Base-by-base conservation (phyloP, 495 filamentous ascomycete genomes). In the Penicillium cosmopolitanum region DNA sequence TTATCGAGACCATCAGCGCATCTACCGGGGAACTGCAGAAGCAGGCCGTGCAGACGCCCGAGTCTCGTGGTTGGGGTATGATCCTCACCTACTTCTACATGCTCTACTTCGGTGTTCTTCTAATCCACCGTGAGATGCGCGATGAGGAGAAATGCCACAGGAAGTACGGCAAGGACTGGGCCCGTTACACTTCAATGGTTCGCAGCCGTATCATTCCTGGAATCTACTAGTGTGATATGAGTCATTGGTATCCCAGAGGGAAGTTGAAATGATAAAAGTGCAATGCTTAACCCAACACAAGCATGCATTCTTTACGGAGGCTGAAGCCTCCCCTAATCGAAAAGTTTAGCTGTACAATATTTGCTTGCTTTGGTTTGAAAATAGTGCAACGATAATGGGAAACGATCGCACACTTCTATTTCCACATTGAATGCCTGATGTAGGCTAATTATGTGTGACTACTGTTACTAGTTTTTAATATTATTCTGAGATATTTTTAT, bases 101-200 rank as follows among this genome's bases (percentile, higher is more conserved):
- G 54, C 57, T 96, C 13, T 98, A 98, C 77, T 98, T 98, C 76
- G 93, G 88, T 1, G 74, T 96, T 25, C 74, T 98, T 58, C 82
- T 98, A 13, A 76, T 98, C 54, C 95, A 98, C 70, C 89, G 95
- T n/a, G 92, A 96, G 67, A 78, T 86, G 58, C 83, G 94, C 63
- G 95, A 98, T 66, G 95, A 98, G 63, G 88, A 91, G 72, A 97
- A 96, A 82, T 98, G 96, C 76, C 76, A 82, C 63, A 82, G 79
- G 66, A 98, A 98, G 81, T 98, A 98, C 72, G 96, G 96, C 12
- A 84, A 86, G 62, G 93, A 97, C 65, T 98, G 95, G 94, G 87
- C 90, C 64, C 85, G 85, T 74, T 98, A 98, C 73, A 91, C 87
- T 65, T 85, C 85, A 64, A 80, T 88, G 69, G 95, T 98, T 21